Evolutionary conservation across 305 asterid genomes (phyloP).

Genomic region (Fraxinus nigra): DNA sequence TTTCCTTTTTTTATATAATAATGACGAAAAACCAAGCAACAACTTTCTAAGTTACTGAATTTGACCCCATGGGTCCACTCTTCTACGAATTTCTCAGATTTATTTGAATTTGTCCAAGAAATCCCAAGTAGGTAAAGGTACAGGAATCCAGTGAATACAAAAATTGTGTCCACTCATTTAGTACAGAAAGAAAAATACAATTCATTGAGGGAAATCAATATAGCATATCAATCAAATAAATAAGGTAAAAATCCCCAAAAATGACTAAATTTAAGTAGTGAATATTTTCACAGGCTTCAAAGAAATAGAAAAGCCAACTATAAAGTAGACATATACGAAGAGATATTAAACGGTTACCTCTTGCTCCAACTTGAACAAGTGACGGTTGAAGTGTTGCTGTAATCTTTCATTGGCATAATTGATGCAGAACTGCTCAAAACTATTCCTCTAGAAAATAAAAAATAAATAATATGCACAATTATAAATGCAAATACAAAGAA

Average conservation of each 20-base stretch:
- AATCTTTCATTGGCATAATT: conserved; percentile 85
- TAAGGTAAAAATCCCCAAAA: conserved; percentile 28
- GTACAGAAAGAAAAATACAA: neutral
- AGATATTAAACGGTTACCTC: conserved; percentile 44
- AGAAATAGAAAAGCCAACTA: neutral
- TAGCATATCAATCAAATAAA: conserved; percentile 28
- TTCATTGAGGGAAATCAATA: neutral
- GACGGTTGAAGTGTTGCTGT: conserved; percentile 86
- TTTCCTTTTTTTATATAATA: neutral
- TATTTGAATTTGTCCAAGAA: neutral
- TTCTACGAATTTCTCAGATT: neutral
- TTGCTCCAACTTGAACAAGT: conserved; percentile 82
- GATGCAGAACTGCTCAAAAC: conserved; percentile 88
- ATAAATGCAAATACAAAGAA: conserved; percentile 10
- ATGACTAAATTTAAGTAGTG: conserved; percentile 9
- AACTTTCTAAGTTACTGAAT: neutral
- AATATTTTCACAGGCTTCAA: neutral
- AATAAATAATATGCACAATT: conserved; percentile 13
- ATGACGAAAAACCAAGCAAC: neutral
- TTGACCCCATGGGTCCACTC: neutral
- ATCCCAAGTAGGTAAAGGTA: neutral
- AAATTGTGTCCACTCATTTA: neutral
- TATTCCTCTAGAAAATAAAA: conserved; percentile 48
- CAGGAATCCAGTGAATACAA: neutral
- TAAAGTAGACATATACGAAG: neutral